These are phyloP conservation scores for Dioszegia crocea DNA, from an alignment of 768 basidiomycete genomes.

Conservation along the genomic window DNA sequence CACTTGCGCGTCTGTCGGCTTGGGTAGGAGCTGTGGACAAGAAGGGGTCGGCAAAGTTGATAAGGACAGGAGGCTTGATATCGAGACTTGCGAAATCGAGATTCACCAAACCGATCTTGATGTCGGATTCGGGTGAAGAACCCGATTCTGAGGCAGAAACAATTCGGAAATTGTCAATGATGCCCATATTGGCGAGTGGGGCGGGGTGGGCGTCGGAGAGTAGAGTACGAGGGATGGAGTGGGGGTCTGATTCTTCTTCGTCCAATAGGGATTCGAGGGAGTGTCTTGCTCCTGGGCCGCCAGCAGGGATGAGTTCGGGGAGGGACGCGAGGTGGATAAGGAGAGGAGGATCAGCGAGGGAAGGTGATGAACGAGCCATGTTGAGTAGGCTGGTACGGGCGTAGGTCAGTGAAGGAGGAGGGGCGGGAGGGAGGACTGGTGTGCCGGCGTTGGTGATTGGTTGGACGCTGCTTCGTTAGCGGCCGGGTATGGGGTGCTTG, in stretches of 20 bases:
- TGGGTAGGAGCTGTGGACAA: neutral
- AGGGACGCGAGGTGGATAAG: neutral
- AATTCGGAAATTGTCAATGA: neutral
- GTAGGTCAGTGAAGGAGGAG: neutral
- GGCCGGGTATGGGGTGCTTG: too few species aligned
- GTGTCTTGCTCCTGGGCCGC: neutral
- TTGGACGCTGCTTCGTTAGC: too few species aligned
- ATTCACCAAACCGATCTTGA: neutral
- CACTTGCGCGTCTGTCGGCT: neutral
- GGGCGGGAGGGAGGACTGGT: neutral
- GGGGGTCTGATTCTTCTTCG: neutral
- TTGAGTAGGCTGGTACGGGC: neutral
- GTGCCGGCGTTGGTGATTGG: too few species aligned
- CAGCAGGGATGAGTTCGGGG: neutral
- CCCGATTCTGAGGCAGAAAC: neutral
- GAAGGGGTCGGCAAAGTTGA: conserved; percentile 6
- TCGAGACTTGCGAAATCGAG: neutral
- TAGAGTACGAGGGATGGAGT: neutral
- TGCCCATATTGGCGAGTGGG: neutral
- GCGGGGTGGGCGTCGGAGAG: neutral
- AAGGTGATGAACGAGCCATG: neutral
- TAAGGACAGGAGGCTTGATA: conserved; percentile 1
- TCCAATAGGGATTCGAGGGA: neutral
- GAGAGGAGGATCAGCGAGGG: neutral
- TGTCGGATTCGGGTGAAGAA: neutral